Conservation (phyloP, 208 protist genomes). For the Leishmania gerbilli region DNA sequence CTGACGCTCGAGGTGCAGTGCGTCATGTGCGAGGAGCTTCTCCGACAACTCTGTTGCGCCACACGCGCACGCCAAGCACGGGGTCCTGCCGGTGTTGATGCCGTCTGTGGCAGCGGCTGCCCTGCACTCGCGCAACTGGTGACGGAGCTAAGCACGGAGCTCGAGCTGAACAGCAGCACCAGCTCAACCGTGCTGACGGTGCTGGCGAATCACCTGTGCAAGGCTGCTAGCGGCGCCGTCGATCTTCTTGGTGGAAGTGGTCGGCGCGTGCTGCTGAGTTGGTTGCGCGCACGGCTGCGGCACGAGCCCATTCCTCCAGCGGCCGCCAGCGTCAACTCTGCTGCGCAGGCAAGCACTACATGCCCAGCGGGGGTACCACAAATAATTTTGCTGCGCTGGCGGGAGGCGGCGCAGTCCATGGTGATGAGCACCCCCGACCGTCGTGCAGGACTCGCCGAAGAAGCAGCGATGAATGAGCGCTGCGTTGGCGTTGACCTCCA, state of each 20-base stretch:
- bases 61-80: not conserved
- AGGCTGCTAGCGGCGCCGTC: slow-evolving; percentile 28
- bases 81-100: not conserved
- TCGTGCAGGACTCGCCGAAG: not conserved
- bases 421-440: not conserved
- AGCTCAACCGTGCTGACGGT: slow-evolving; percentile 27
- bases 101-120: not conserved
- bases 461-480: not conserved
- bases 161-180: slow-evolving; percentile 30
- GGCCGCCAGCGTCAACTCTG: not conserved
- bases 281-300: slow-evolving; percentile 31
- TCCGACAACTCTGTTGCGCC: slow-evolving; percentile 22
- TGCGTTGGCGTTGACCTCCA: not conserved
- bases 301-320: slow-evolving; percentile 16
- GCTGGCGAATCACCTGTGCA: slow-evolving; percentile 28
- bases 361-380: slow-evolving; percentile 10
- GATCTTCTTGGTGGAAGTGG: slow-evolving; percentile 25
- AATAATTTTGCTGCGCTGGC: slow-evolving; percentile 9
- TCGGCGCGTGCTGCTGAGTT: slow-evolving; percentile 23
- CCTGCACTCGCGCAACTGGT: slow-evolving; percentile 20
- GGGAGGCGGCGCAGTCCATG: not conserved
- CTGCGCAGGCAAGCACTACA: not conserved
- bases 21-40: slow-evolving; percentile 36
- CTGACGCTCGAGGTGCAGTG: slow-evolving; percentile 36
- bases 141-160: slow-evolving; percentile 16